Evolutionary conservation across 306 rosid species (phyloP), one percentile per base, ranked within the genome.

Genomic region (Sindora glabra): DNA sequence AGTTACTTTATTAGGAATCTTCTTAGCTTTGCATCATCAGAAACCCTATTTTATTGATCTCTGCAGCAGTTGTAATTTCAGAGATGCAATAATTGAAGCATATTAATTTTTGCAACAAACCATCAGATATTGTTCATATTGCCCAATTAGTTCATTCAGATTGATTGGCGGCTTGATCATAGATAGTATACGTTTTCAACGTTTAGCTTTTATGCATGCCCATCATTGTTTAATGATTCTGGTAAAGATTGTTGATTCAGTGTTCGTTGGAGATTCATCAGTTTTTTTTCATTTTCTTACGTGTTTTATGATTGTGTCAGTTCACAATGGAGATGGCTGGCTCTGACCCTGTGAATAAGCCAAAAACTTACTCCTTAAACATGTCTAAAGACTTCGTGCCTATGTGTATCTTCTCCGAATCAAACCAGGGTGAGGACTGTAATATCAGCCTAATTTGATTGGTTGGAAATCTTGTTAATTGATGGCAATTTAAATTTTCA

Each of bases 381-480:
- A 89, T 89, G 99, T 86, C 76, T 19, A 84, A 92, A 64, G 99
- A 92, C 75, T 84, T 92, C 6, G 86, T 92, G 78, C 99, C 99
- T 8, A 89, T 92, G 99, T 84, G 85, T 14, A 86, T 92, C 29
- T 86, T 92, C 69, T 89, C 96, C 0, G 99, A 92, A 77, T 32
- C 90, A 71, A 84, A 73, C 70, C 96, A 86, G 78, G 96, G 99
- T 88, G 70, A 83, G 78, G 59, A 45, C 65, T 32, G 22, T 26
- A 29, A 13, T 50, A 36, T 67, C 56, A 45, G 65, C 59, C 48
- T 42, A 32, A 68, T 52, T 18, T 27, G 2, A 5, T 5, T 40
- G 26, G 30, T 56, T 34, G 30, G 48, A 40, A 42, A 29, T 67
- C 19, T 38, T 49, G 22, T 25, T 62, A 11, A 22, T 26, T 64